These are phyloP conservation scores for Aschersonia sp. DNA, from an alignment of 2,329 filamentous ascomycete genomes.

Conservation along the genomic window DNA sequence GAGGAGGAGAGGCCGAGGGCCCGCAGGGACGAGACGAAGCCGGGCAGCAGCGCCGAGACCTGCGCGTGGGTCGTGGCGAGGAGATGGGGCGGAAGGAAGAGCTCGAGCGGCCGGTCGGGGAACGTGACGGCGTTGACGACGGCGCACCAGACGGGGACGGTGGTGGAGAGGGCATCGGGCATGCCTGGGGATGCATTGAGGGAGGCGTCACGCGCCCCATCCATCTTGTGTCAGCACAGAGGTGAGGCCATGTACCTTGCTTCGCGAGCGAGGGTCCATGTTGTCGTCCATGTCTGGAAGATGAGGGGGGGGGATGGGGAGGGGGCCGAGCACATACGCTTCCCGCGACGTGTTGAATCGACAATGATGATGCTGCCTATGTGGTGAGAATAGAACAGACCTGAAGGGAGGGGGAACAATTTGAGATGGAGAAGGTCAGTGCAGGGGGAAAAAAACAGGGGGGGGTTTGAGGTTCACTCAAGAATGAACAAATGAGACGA, in stretches of 20 bases:
- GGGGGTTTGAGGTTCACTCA: no score
- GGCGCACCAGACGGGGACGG: slow-evolving; percentile 83
- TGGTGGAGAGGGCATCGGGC: slow-evolving; percentile 90
- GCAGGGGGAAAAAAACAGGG: no score
- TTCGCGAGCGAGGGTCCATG: no score
- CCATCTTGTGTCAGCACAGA: no score
- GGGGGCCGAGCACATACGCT: slow-evolving; percentile 37
- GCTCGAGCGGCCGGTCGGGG: slow-evolving; percentile 32
- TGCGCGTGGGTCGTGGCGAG: slow-evolving; percentile 63
- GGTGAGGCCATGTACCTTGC: no score
- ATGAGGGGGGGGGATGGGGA: neutral
- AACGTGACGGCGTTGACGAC: slow-evolving; percentile 74
- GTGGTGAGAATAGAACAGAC: no score
- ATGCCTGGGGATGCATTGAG: slow-evolving; percentile 38
- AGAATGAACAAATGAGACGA: no score
- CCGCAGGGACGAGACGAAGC: slow-evolving; percentile 34
- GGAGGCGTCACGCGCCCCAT: no score
- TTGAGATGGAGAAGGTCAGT: no score
- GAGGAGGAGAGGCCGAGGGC: slow-evolving; percentile 43
- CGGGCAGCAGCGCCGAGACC: slow-evolving; percentile 47
- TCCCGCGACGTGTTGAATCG: slow-evolving; percentile 84
- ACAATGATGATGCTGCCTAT: slow-evolving; percentile 57
- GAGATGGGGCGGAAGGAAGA: slow-evolving; percentile 59
- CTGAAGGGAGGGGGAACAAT: neutral
- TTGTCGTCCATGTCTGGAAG: neutral